Conservation (phyloP, 2,329 filamentous ascomycete genomes). For the Penicillium sp. region DNA sequence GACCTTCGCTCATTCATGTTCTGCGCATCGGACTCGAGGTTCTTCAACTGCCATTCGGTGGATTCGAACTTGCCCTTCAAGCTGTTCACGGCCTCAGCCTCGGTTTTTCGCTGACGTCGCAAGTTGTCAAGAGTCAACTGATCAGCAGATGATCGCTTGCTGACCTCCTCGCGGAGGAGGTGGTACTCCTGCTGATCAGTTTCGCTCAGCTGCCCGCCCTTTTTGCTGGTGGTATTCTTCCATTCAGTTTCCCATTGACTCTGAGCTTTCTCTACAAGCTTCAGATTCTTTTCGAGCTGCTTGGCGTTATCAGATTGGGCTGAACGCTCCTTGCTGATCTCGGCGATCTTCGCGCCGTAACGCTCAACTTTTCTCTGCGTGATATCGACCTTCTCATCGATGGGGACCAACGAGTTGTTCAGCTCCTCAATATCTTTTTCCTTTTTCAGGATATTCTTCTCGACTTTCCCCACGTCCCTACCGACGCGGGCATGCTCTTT, state of each 20-base stretch:
- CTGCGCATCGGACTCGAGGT: constrained; percentile 65
- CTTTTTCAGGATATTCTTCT: constrained; percentile 77
- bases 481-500: constrained; percentile 74
- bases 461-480: constrained; percentile 72
- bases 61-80: constrained; percentile 82
- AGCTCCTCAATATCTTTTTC: constrained; percentile 83
- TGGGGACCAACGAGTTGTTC: constrained; percentile 76
- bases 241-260: constrained; percentile 83
- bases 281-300: constrained; percentile 73
- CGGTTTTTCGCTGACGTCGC: constrained; percentile 81
- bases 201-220: constrained; percentile 79
- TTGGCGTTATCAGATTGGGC: constrained; percentile 63
- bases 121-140: constrained; percentile 80
- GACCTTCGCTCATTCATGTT: constrained; percentile 65
- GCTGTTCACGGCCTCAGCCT: constrained; percentile 84
- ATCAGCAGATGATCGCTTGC: constrained; percentile 72
- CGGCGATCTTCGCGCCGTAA: constrained; percentile 62
- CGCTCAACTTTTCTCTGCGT: constrained; percentile 65
- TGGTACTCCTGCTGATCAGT: constrained; percentile 88
- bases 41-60: constrained; percentile 66
- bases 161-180: constrained; percentile 74
- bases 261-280: constrained; percentile 81
- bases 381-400: constrained; percentile 86
- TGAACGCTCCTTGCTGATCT: constrained; percentile 70
- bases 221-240: constrained; percentile 74